Base-by-base conservation (phyloP, 1,284 basidiomycete species). In the Ceratobasidium sp. region DNA sequence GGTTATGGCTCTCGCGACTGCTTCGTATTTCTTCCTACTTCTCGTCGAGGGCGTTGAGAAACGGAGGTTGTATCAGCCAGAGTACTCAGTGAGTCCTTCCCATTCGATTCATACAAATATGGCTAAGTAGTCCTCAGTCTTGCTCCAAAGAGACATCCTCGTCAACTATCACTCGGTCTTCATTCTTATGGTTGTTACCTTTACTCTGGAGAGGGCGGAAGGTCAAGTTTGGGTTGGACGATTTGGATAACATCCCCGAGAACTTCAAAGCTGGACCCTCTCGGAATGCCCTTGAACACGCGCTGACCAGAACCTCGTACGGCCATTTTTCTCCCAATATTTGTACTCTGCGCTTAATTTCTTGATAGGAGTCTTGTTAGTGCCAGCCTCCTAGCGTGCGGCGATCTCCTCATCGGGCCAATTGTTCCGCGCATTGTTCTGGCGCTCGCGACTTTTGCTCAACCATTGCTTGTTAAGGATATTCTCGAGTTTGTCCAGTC, bases 371-470 rank as follows among this genome's bases (percentile, higher is more conserved):
- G 33, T 14, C 62, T 76, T 1, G n/a, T 76, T 19, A n/a, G 29
- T 11, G 71, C 75, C 22, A 62, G 75, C 6, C 33, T 76, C 14
- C 9, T 53, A 14, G 48, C 75, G 24, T 65, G 72, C 56, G 63
- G 65, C 1, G 22, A 22, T 41, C 41, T 66, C n/a, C 64, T 76
- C 47, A 51, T 76, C 31, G 75, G 66, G 33, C 79, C 79, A 0
- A 63, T 79, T 7, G 33, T 77, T 5, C 79, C 80, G 7, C 76
- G 78, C 31, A 63, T 81, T 8, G 31, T 77, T 8, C 76, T 79
- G 1, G 69, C 80, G 15, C 59, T 75, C 2, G 76, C 78, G 19
- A 78, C 78, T 0, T 80, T 79, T 67, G 75, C 78, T 17, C 80
- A 81, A 56, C 78, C 79, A 9, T 79, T 78, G 45, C 76, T 80